Percentiles rank a stretch among this genome's conserved stretches.
These are phyloP conservation scores for Globisporangium recalcitrans DNA, from an alignment of 352 stramenopile genomes.

Conservation along the genomic window DNA sequence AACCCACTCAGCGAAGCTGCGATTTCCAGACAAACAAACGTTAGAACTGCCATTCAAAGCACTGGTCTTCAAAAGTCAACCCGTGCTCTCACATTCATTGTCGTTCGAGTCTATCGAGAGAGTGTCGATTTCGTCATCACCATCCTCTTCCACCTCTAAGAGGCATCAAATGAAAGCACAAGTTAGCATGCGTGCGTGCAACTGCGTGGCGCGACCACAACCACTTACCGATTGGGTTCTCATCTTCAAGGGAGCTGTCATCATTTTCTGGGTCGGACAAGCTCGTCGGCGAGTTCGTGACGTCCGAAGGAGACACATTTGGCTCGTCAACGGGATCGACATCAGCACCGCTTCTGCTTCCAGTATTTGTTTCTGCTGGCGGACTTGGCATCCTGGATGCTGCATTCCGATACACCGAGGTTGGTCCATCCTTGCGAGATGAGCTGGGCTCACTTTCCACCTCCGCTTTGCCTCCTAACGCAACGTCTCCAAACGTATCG, in stretches of 20 bases:
- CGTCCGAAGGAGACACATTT: constrained; percentile 10
- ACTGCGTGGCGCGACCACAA: background rate
- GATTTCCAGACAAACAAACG: background rate
- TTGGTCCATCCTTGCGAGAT: background rate
- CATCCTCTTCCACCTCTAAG: constrained; percentile 20
- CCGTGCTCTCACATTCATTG: constrained; percentile 4
- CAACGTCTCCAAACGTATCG: constrained; percentile 30
- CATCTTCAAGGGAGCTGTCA: constrained; percentile 17
- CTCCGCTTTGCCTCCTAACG: constrained; percentile 8
- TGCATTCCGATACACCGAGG: background rate
- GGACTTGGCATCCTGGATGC: background rate
- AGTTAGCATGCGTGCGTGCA: background rate
- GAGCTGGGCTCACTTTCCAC: background rate
- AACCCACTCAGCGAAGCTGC: constrained; percentile 4
- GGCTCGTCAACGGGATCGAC: background rate
- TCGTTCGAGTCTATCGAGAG: constrained; percentile 11
- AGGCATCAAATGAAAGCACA: background rate
- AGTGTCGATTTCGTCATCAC: constrained; percentile 19
- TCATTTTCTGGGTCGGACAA: constrained; percentile 16
- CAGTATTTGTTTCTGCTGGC: constrained; percentile 21
- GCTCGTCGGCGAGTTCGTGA: constrained; percentile 11
- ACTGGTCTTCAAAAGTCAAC: background rate
- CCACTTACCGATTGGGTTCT: constrained; percentile 13
- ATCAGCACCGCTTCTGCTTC: constrained; percentile 9
- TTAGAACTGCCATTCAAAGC: background rate